phyloP scores from a whole-genome alignment of 441 rosid genomes.

The Isatis lusitanica region DNA sequence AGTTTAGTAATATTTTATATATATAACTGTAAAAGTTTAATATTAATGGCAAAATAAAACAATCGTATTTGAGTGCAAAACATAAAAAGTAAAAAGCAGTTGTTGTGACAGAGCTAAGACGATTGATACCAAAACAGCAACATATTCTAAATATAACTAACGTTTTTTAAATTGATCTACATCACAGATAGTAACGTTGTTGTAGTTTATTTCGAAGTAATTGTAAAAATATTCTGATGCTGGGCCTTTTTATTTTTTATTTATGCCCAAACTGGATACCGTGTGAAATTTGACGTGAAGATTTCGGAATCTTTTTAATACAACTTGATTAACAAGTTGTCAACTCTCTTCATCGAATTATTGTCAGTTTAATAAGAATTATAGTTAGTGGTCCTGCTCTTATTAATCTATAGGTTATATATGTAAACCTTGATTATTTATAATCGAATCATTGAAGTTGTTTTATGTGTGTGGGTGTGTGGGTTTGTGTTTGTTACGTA shows the following conservation, averaged over 20 bases:
- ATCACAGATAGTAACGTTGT: background rate
- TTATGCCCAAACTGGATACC: slow-evolving; percentile 13
- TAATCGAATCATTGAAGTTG: background rate
- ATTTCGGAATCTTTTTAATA: slow-evolving; percentile 26
- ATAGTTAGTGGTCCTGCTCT: slow-evolving; percentile 29
- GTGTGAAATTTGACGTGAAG: background rate
- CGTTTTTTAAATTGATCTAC: background rate
- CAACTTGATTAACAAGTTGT: slow-evolving; percentile 38
- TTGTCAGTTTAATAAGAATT: slow-evolving; percentile 18
- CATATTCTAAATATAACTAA: background rate
- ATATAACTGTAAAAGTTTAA: background rate
- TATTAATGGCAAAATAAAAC: background rate
- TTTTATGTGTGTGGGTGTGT: background rate
- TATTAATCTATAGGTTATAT: background rate
- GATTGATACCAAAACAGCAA: slow-evolving; percentile 13
- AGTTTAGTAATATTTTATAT: background rate
- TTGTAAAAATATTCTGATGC: background rate
- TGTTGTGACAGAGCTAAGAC: background rate
- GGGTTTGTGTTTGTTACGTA: background rate
- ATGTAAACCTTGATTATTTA: background rate
- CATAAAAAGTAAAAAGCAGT: background rate
- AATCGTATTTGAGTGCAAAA: background rate
- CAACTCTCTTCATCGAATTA: slow-evolving; percentile 31
- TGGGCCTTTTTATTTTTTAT: slow-evolving; percentile 23
- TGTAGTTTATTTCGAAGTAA: background rate